Percentiles rank a stretch among this genome's conserved stretches.
Conservation (phyloP, 2,329 filamentous ascomycete genomes). For the Trichoderma koningiopsis region DNA sequence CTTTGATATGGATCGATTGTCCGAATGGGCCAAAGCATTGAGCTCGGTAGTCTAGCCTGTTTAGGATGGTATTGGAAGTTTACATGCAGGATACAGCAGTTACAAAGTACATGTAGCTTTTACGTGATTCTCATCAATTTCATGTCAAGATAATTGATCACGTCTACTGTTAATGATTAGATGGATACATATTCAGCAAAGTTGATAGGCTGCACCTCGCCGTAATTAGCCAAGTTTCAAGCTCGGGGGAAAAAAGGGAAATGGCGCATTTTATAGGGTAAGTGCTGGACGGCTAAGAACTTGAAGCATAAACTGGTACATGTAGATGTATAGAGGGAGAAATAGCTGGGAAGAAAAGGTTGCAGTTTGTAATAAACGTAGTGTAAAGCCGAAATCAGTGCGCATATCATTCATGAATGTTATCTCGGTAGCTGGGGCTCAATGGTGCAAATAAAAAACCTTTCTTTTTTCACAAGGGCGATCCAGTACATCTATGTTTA, state of each 20-base stretch:
- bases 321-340: neutral
- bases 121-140: neutral
- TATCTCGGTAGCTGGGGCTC: neutral
- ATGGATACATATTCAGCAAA: neutral
- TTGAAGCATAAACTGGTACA: neutral
- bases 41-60: conserved; percentile 12
- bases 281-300: neutral
- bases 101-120: neutral
- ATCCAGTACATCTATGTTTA: neutral
- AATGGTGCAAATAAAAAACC: neutral
- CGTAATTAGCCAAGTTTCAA: neutral
- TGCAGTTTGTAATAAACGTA: neutral
- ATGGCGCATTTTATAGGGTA: neutral
- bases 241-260: neutral
- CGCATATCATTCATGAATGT: neutral
- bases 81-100: neutral
- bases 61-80: neutral
- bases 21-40: neutral
- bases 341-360: neutral
- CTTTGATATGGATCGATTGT: neutral
- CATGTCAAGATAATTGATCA: neutral
- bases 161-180: neutral
- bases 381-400: neutral
- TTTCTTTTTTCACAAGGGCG: neutral
- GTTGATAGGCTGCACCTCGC: neutral